phyloP scores from a whole-genome alignment of 139 green algal species.

The Raphidocelis subcapitata region DNA sequence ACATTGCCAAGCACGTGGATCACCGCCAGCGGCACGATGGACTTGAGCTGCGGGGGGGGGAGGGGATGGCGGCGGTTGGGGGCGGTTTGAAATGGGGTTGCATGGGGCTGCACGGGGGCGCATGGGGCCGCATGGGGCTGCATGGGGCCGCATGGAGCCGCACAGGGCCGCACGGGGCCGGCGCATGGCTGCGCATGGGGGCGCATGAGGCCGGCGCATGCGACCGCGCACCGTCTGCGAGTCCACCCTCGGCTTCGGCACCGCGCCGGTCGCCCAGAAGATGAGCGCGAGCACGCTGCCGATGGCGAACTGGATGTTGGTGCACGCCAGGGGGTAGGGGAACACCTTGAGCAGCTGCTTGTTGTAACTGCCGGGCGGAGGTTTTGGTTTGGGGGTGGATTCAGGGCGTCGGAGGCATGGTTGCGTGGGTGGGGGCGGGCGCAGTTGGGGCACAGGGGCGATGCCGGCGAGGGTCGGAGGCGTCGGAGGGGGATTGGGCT shows the following conservation, averaged over 20 bases:
- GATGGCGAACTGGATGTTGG: slow-evolving; percentile 86
- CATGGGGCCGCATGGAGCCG: background rate
- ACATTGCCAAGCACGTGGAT: slow-evolving; percentile 97
- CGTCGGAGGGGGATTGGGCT: too few relatives aligned
- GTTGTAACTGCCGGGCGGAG: slow-evolving; percentile 70
- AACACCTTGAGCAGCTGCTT: slow-evolving; percentile 91
- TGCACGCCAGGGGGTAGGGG: slow-evolving; percentile 85
- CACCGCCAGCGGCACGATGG: slow-evolving; percentile 88
- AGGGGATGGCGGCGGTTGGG: background rate
- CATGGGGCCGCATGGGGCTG: background rate
- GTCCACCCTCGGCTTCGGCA: slow-evolving; percentile 64
- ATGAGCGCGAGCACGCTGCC: slow-evolving; percentile 60
- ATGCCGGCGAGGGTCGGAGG: too few relatives aligned
- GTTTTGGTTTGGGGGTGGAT: background rate
- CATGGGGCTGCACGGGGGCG: background rate
- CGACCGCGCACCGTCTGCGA: slow-evolving; percentile 36
- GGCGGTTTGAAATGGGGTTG: background rate
- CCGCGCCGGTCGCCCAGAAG: slow-evolving; percentile 73
- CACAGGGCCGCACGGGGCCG: background rate
- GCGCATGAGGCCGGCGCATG: background rate
- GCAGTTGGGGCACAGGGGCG: too few relatives aligned
- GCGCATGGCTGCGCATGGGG: background rate
- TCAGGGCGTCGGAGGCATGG: background rate
- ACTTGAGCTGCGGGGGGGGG: slow-evolving; percentile 45
- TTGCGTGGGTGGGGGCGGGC: background rate